Evolutionary conservation across 176 grass and related monocot species (phyloP).

Genomic region (Saccharum officinarum): DNA sequence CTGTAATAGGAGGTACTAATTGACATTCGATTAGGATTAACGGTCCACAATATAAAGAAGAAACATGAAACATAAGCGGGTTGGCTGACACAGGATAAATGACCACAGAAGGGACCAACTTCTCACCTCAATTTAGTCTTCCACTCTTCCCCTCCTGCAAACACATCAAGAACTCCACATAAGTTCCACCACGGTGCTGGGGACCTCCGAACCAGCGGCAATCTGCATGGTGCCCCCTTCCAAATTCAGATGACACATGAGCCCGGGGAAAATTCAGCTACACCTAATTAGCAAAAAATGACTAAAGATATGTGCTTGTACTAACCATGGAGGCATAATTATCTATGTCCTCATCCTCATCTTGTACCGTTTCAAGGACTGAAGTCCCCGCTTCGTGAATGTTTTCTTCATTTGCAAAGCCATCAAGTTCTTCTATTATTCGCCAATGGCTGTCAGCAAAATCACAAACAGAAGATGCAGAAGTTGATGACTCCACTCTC

Average conservation of each 20-base stretch:
- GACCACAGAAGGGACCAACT: neutral
- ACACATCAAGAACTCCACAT: constrained; percentile 49
- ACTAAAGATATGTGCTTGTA: neutral
- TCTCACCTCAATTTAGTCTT: constrained; percentile 42
- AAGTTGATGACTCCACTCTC: neutral
- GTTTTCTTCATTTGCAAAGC: neutral
- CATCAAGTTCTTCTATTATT: neutral
- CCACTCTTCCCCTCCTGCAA: constrained; percentile 24
- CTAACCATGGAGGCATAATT: constrained; percentile 10
- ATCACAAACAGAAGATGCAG: neutral
- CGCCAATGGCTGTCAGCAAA: neutral
- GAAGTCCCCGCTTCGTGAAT: neutral
- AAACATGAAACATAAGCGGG: neutral
- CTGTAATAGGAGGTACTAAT: too few relatives aligned
- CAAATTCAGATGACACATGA: constrained; percentile 19
- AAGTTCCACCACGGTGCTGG: constrained; percentile 49
- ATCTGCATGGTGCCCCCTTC: constrained; percentile 12
- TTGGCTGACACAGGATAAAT: neutral
- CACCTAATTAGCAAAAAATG: neutral
- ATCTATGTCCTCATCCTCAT: neutral
- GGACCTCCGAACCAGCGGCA: constrained; percentile 29
- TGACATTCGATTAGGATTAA: neutral
- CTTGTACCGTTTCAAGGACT: neutral
- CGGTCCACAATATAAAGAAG: neutral
- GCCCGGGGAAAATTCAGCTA: neutral